phyloP scores from a whole-genome alignment of 1,139 yeast genomes.

The Yamadazyma sp. region DNA sequence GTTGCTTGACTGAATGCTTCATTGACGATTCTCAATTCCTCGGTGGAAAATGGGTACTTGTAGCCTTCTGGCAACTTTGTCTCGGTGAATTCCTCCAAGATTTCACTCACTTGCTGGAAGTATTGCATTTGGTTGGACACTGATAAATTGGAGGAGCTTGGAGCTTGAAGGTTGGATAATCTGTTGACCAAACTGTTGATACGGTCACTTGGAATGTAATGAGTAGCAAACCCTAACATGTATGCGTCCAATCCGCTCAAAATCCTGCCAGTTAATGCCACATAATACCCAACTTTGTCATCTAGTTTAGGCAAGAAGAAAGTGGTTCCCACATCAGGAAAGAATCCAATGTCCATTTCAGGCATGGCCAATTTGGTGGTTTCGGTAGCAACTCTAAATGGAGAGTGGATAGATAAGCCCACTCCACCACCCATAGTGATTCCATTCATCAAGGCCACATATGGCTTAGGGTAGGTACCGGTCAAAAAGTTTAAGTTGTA shows the following conservation, averaged over 20 bases:
- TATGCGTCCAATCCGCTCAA: slow-evolving; percentile 78
- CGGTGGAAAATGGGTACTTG: slow-evolving; percentile 56
- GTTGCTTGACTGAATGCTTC: slow-evolving; percentile 59
- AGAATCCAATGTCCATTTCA: slow-evolving; percentile 94
- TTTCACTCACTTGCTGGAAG: slow-evolving; percentile 62
- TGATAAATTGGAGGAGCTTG: slow-evolving; percentile 29
- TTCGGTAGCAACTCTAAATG: slow-evolving; percentile 90
- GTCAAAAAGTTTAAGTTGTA: slow-evolving; percentile 78
- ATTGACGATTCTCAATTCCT: slow-evolving; percentile 64
- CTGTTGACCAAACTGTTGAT: slow-evolving; percentile 62
- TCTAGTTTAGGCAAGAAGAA: slow-evolving; percentile 84
- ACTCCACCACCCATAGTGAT: slow-evolving; percentile 99
- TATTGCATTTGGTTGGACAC: slow-evolving; percentile 36
- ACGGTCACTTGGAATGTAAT: slow-evolving; percentile 70
- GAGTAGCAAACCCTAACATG: slow-evolving; percentile 86
- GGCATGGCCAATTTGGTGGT: slow-evolving; percentile 95
- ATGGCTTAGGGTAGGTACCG: slow-evolving; percentile 82
- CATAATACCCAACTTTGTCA: slow-evolving; percentile 78
- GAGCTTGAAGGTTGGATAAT: slow-evolving; percentile 56
- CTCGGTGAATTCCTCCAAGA: slow-evolving; percentile 74
- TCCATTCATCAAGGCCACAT: slow-evolving; percentile 83
- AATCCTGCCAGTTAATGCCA: slow-evolving; percentile 83
- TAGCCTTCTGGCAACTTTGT: slow-evolving; percentile 66
- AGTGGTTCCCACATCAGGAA: slow-evolving; percentile 94
- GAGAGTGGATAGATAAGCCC: slow-evolving; percentile 89